Evolutionary conservation across 2,329 filamentous ascomycete genomes (phyloP), one percentile per base, ranked within the genome.

Genomic region (Colletotrichum tanaceti): DNA sequence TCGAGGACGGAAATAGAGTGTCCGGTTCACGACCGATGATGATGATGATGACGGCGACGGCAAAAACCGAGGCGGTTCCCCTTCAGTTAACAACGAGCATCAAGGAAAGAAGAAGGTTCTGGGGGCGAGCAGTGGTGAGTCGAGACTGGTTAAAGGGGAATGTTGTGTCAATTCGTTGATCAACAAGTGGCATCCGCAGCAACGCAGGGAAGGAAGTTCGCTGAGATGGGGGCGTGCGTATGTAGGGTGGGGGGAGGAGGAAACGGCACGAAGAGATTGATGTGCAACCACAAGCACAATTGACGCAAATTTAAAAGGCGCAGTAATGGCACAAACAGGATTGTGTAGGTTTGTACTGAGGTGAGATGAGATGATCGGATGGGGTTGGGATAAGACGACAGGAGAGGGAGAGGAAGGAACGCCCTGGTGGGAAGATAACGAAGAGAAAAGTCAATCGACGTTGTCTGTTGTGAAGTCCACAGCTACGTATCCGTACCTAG

Each of bases 101-200:
- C 47, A 38, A 60, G 47, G 38, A 52, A 14, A 60, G 46, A 20
- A 32, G 38, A 32, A 14, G 38, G 13, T 22, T 35, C 20, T 5
- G 43, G 38, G 44, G 10, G 35, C 20, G 44, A 14, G 35, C 20
- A 52, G 24, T 41, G 22, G 20, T 49, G 22, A 24, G 22, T 32
- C 28, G 47, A 41, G 44, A 52, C 32, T 14, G n/a, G 38, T 35
- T 24, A 20, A 43, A 43, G 28, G 41, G n/a, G 39, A 24, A 41
- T 35, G 49, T 46, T 22, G 52, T 47, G 47, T 65, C 61, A 68
- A 32, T 32, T 32, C 28, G 28, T 46, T 49, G 60, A 47, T 65
- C 61, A 59, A 54, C 61, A 47, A 49, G 41, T 14, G 61, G 53
- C 46, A 58, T 68, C 53, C 58, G 61, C 41, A 54, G 52, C n/a